These are phyloP conservation scores for Bauhinia variegata DNA, from an alignment of 306 rosid species.

Conservation along the genomic window DNA sequence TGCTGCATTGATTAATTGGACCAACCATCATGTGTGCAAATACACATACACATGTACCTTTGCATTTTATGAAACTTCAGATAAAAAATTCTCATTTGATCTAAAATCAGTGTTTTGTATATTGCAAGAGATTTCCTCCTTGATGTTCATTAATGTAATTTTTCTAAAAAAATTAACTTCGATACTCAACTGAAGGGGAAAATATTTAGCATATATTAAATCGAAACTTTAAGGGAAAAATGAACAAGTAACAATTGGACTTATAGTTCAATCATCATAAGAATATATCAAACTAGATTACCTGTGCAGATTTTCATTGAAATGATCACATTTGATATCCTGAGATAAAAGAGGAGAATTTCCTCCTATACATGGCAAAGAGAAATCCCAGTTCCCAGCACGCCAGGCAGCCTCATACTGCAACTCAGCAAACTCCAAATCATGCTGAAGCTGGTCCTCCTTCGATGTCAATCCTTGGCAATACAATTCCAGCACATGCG, in stretches of 20 bases:
- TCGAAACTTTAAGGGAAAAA: not conserved
- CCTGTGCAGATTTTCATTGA: constrained; percentile 87
- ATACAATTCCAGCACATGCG: constrained; percentile 83
- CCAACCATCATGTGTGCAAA: no score
- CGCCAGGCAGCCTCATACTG: constrained; percentile 98
- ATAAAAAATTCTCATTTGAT: no score
- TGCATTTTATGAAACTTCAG: no score
- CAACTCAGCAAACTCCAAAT: constrained; percentile 83
- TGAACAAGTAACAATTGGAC: constrained; percentile 9
- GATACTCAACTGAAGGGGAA: not conserved
- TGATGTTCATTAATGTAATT: not conserved
- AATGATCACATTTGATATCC: constrained; percentile 56
- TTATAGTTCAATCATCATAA: constrained; percentile 13
- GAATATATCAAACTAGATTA: constrained; percentile 39
- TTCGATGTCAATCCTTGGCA: constrained; percentile 84
- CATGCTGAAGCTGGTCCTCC: constrained; percentile 70
- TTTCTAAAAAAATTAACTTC: not conserved
- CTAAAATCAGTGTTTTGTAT: no score
- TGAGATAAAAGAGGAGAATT: constrained; percentile 44
- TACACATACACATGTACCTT: no score
- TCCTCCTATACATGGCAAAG: constrained; percentile 55
- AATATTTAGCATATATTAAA: not conserved
- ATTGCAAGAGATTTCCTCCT: not conserved
- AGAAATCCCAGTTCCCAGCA: constrained; percentile 94
- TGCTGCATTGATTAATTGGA: no score